These are phyloP conservation scores for Cruciata laevipes DNA, from an alignment of 257 asterid genomes.

Conservation along the genomic window DNA sequence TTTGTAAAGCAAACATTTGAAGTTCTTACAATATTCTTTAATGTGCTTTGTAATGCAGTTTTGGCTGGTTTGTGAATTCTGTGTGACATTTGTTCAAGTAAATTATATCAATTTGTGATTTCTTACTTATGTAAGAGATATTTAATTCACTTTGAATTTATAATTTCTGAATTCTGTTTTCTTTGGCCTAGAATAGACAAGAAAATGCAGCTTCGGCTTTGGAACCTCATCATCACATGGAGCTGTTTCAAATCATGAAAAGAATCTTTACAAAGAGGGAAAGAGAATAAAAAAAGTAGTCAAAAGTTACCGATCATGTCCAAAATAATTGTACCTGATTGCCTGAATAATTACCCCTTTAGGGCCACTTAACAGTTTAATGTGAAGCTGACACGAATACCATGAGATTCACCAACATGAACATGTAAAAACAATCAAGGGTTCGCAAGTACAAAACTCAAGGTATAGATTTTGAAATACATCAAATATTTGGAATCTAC, in stretches of 20 bases:
- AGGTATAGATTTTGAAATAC: too few species aligned
- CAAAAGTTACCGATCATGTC: background rate
- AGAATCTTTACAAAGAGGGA: background rate
- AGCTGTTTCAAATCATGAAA: background rate
- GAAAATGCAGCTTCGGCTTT: too few species aligned
- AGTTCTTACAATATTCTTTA: constrained; percentile 8
- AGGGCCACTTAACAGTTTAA: background rate
- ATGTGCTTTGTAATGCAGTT: constrained; percentile 15
- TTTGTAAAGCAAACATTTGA: constrained; percentile 13
- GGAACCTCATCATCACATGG: too few species aligned
- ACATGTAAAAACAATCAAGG: too few species aligned
- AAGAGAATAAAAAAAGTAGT: background rate
- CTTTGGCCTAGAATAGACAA: too few species aligned
- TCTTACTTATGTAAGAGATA: too few species aligned
- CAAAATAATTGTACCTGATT: background rate
- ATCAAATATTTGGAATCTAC: too few species aligned
- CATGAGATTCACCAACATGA: too few species aligned
- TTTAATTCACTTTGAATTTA: too few species aligned
- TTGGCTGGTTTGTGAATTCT: constrained; percentile 6
- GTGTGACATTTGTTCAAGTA: background rate
- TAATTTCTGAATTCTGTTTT: too few species aligned
- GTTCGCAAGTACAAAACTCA: too few species aligned
- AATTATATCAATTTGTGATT: background rate
- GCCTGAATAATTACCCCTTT: background rate
- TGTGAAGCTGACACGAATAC: too few species aligned